Evolutionary conservation across 164 flowering plant genomes (phyloP).

Genomic region (Hamamelis virginiana): DNA sequence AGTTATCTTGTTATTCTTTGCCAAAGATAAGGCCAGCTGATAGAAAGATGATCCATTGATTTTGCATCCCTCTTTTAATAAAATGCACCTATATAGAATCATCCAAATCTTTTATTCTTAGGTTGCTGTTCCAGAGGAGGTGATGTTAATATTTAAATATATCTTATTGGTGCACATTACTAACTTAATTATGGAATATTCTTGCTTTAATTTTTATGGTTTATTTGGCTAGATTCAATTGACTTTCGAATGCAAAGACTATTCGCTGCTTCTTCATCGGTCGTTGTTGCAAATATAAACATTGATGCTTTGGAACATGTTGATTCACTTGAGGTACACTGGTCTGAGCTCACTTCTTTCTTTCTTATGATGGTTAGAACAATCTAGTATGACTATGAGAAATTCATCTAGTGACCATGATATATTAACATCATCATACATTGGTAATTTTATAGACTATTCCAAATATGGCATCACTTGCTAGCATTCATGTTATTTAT

Average conservation of each 20-base stretch:
- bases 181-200: neutral
- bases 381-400: neutral
- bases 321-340: conserved; percentile 65
- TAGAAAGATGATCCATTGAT: too few relatives aligned
- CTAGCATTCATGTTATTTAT: too few relatives aligned
- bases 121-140: too few relatives aligned
- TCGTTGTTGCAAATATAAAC: conserved; percentile 52
- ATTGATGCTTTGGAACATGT: conserved; percentile 46
- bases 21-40: too few relatives aligned
- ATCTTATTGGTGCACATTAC: neutral
- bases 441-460: too few relatives aligned
- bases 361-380: neutral
- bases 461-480: too few relatives aligned
- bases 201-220: neutral
- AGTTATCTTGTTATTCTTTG: too few relatives aligned
- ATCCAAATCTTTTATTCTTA: too few relatives aligned
- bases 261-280: conserved; percentile 51
- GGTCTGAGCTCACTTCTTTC: neutral
- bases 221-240: conserved; percentile 49
- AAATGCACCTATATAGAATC: too few relatives aligned
- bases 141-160: neutral
- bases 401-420: too few relatives aligned
- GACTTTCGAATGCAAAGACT: conserved; percentile 48
- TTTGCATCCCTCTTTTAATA: too few relatives aligned
- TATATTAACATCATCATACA: too few relatives aligned